Evolutionary conservation across 1,139 yeast genomes (phyloP).

Genomic region (Debaryomycetaceae sp.): DNA sequence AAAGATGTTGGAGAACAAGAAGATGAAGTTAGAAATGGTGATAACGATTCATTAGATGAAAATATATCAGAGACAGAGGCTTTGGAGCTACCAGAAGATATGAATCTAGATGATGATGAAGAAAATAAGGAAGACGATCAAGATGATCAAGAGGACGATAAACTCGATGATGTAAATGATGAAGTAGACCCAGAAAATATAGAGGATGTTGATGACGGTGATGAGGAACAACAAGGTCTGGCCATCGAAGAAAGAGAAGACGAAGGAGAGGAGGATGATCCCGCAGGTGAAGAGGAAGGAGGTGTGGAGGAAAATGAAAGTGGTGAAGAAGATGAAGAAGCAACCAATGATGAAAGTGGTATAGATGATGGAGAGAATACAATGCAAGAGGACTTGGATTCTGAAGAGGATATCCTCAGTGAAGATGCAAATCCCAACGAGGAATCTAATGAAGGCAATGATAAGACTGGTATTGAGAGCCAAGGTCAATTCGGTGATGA

Average conservation of each 20-base stretch:
- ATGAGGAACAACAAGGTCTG: constrained; percentile 16
- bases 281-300: constrained; percentile 19
- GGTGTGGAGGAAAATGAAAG: constrained; percentile 26
- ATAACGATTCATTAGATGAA: constrained; percentile 66
- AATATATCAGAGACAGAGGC: constrained; percentile 79
- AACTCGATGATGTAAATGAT: constrained; percentile 25
- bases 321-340: constrained; percentile 13
- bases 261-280: constrained; percentile 15
- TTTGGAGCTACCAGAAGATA: constrained; percentile 81
- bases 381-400: constrained; percentile 15
- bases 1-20: constrained; percentile 78
- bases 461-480: constrained; percentile 36
- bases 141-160: constrained; percentile 25
- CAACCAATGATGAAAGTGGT: constrained; percentile 7
- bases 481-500: constrained; percentile 52
- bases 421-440: constrained; percentile 18
- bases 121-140: constrained; percentile 51
- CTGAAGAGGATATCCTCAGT: constrained; percentile 18
- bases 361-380: constrained; percentile 17
- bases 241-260: constrained; percentile 19
- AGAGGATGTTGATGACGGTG: constrained; percentile 11
- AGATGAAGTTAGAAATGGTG: constrained; percentile 71
- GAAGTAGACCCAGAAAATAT: constrained; percentile 23
- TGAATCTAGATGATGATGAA: constrained; percentile 70
- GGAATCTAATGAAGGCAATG: constrained; percentile 18